Evolutionary conservation across 768 basidiomycete genomes (phyloP).

Genomic region (Cystofilobasidium macerans): DNA sequence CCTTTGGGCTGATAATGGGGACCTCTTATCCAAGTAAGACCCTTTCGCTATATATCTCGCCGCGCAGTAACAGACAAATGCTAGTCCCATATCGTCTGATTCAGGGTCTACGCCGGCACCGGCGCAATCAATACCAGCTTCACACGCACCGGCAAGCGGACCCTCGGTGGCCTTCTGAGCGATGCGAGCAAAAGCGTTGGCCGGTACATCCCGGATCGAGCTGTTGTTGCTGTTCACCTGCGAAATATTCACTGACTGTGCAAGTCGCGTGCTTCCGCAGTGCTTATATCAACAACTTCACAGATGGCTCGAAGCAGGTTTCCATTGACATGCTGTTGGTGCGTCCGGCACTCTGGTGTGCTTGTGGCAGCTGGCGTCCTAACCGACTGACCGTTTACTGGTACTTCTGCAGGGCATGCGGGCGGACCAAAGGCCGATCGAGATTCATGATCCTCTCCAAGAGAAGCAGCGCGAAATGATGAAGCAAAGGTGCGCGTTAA

Average conservation of each 20-base stretch:
- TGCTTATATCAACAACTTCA: conserved; percentile 96
- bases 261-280: conserved; percentile 37
- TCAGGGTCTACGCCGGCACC: conserved; percentile 72
- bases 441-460: conserved; percentile 86
- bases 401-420: conserved; percentile 88
- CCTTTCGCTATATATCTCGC: too few species aligned
- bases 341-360: too few species aligned
- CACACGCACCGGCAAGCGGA: conserved; percentile 87
- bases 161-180: conserved; percentile 81
- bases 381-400: background rate
- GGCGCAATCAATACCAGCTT: conserved; percentile 85
- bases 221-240: background rate
- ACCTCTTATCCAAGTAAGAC: conserved; percentile 53
- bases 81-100: background rate
- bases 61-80: background rate
- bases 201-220: conserved; percentile 28
- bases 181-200: conserved; percentile 85
- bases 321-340: conserved; percentile 96
- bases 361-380: too few species aligned
- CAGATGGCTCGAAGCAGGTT: conserved; percentile 83
- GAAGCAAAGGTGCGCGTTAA: conserved; percentile 50
- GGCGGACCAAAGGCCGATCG: conserved; percentile 71
- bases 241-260: background rate
- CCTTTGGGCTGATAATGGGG: conserved; percentile 86
- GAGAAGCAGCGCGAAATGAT: conserved; percentile 68